Conservation (phyloP, 148 eudicot genomes). For the Rhododendron ovatum region DNA sequence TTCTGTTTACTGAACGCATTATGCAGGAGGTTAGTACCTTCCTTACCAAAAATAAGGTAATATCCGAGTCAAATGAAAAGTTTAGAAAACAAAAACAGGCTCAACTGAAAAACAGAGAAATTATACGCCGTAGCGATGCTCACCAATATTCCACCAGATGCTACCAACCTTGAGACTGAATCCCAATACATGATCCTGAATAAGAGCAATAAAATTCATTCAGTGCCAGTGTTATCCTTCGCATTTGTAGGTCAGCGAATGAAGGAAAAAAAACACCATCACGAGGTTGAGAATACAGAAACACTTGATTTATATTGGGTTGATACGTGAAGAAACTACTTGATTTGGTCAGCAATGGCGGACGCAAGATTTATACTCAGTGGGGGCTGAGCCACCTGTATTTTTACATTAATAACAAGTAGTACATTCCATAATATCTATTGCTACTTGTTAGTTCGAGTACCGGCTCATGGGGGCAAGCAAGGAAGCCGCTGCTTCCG, state of each 20-base stretch:
- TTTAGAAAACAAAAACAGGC: background rate
- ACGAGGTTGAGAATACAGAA: background rate
- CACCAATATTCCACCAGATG: conserved; percentile 87
- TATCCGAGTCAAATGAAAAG: background rate
- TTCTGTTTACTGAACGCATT: background rate
- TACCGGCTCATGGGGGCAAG: background rate
- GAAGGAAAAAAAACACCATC: background rate
- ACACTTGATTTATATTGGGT: background rate
- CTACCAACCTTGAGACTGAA: conserved; percentile 71
- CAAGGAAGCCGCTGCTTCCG: background rate
- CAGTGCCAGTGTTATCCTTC: background rate
- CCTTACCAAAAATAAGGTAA: background rate
- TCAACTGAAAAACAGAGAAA: background rate
- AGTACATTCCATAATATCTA: background rate
- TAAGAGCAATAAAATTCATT: background rate
- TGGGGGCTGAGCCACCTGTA: background rate
- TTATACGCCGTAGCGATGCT: conserved; percentile 22
- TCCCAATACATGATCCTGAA: conserved; percentile 97
- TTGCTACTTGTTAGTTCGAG: background rate
- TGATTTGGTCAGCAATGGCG: background rate
- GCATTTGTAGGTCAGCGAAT: background rate
- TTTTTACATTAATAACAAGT: background rate
- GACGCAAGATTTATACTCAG: background rate
- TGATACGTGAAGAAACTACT: background rate
- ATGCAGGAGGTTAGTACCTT: background rate